These are phyloP conservation scores for Casuarina glauca DNA, from an alignment of 306 rosid genomes.

Conservation along the genomic window DNA sequence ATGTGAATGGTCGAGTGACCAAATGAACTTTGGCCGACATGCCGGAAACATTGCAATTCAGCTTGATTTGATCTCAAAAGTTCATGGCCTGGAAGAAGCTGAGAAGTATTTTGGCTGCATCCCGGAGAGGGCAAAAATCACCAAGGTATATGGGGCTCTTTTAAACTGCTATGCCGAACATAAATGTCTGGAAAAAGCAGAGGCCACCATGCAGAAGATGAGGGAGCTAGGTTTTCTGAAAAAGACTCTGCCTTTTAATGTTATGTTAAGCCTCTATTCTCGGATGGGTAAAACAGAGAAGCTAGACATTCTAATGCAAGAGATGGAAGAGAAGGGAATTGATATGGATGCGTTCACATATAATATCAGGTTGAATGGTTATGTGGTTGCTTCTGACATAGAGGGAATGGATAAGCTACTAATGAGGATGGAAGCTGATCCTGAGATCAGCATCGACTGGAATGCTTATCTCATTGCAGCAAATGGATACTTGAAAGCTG, in stretches of 20 bases:
- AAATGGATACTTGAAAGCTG: conserved; percentile 58
- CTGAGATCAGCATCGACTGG: conserved; percentile 45
- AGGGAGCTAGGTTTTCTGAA: conserved; percentile 30
- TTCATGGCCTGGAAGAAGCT: conserved; percentile 57
- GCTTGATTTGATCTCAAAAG: conserved; percentile 61
- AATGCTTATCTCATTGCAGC: conserved; percentile 45
- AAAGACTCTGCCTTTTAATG: conserved; percentile 38
- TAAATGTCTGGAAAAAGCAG: conserved; percentile 54
- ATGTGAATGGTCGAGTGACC: conserved; percentile 54
- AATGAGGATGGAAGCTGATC: conserved; percentile 56
- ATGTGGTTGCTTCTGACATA: conserved; percentile 34
- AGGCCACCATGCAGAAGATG: conserved; percentile 54
- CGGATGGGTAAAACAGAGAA: conserved; percentile 50
- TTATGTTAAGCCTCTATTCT: conserved; percentile 60
- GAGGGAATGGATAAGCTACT: conserved; percentile 61
- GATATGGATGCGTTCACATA: conserved; percentile 31
- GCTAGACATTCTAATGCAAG: conserved; percentile 46
- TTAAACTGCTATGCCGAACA: conserved; percentile 55
- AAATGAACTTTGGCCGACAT: conserved; percentile 25
- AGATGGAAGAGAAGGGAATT: conserved; percentile 56
- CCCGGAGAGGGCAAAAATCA: conserved; percentile 34
- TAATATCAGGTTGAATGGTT: conserved; percentile 53
- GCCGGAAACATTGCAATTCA: conserved; percentile 46
- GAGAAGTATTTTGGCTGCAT: conserved; percentile 49
- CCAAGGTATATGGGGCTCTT: conserved; percentile 54